Evolutionary conservation across 75 land plant genomes (phyloP).

Genomic region (Cupressus sempervirens): DNA sequence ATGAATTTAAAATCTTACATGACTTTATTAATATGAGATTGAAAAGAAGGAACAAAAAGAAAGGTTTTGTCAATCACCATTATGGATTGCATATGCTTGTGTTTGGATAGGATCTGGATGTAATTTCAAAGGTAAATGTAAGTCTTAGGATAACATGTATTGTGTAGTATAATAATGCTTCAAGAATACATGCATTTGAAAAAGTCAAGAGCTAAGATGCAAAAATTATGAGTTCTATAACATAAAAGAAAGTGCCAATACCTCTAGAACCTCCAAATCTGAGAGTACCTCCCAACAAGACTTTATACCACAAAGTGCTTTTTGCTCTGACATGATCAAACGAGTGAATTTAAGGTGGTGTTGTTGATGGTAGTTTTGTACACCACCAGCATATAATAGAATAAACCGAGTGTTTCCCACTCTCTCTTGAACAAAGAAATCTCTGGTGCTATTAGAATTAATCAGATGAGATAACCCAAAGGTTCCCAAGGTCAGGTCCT

Average conservation of each 20-base stretch:
- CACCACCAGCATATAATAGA: no score
- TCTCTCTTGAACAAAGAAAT: no score
- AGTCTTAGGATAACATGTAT: not conserved
- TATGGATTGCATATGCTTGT: not conserved
- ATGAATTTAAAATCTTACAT: not conserved
- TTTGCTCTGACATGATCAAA: not conserved
- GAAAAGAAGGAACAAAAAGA: not conserved
- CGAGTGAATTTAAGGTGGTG: not conserved
- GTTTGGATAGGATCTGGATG: not conserved
- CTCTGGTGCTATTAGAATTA: no score
- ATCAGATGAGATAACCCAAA: no score
- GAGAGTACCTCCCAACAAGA: not conserved
- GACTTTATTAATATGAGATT: not conserved
- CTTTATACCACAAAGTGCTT: not conserved
- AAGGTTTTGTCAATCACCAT: not conserved
- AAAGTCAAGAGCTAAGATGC: not conserved
- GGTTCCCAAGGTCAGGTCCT: no score
- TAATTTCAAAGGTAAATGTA: not conserved
- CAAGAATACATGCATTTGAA: not conserved
- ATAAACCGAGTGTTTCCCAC: no score
- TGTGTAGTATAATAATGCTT: not conserved
- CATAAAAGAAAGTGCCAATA: not conserved
- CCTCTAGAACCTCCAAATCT: not conserved
- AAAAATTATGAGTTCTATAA: not conserved
- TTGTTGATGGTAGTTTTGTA: no score